Conservation (phyloP, 2,329 filamentous ascomycete species). For the Teratosphaeria viscida region DNA sequence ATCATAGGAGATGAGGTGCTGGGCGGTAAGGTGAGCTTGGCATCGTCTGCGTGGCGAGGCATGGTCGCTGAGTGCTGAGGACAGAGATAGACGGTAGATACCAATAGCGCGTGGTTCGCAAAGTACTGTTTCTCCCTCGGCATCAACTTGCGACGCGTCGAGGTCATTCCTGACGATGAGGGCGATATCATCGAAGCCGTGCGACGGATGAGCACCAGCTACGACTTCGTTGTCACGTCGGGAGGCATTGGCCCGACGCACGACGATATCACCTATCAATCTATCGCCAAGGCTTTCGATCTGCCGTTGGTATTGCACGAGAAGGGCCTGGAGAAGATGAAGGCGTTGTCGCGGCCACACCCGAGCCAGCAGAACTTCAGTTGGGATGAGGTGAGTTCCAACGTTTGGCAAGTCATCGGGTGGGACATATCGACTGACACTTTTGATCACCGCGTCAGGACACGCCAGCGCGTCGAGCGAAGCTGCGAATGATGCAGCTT, state of each 20-base stretch:
- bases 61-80: conserved; percentile 5
- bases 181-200: conserved; percentile 81
- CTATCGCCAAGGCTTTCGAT: conserved; percentile 80
- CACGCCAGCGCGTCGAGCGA: conserved; percentile 66
- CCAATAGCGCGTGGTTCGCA: conserved; percentile 55
- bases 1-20: conserved; percentile 97
- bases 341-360: conserved; percentile 62
- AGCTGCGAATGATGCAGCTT: conserved; percentile 81
- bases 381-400: conserved; percentile 52
- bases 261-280: conserved; percentile 94
- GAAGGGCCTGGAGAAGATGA: conserved; percentile 72
- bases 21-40: conserved; percentile 65
- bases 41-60: not conserved
- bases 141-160: conserved; percentile 68
- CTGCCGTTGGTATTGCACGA: conserved; percentile 69
- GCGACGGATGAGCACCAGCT: conserved; percentile 72
- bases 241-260: conserved; percentile 95
- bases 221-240: conserved; percentile 91
- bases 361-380: conserved; percentile 64
- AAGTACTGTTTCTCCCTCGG: conserved; percentile 57
- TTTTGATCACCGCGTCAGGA: conserved; percentile 32
- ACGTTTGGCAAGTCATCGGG: not conserved
- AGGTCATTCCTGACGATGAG: conserved; percentile 91
- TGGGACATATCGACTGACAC: not conserved
- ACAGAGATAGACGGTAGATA: conserved; percentile 48